Evolutionary conservation across 2,329 filamentous ascomycete genomes (phyloP).

Genomic region (Xylariaceae sp.): DNA sequence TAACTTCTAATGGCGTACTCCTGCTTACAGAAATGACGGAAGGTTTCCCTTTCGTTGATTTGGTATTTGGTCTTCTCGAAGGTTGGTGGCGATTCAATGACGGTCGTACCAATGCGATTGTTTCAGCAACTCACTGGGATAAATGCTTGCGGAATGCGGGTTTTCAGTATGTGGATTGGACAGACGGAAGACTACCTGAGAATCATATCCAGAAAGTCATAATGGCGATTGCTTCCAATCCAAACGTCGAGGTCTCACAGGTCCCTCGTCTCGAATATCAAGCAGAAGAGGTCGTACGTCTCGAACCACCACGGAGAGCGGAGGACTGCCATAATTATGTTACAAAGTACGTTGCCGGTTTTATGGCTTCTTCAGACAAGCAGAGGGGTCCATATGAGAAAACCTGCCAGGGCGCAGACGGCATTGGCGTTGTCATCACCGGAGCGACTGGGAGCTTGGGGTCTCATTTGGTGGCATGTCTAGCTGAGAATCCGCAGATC

Average conservation of each 20-base stretch:
- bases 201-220: slow-evolving; percentile 26
- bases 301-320: no score
- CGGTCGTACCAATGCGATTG: slow-evolving; percentile 25
- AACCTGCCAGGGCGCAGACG: slow-evolving; percentile 18
- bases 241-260: slow-evolving; percentile 5
- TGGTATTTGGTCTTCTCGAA: slow-evolving; percentile 35
- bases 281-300: no score
- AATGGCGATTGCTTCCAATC: slow-evolving; percentile 26
- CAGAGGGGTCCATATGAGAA: no score
- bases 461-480: slow-evolving; percentile 4
- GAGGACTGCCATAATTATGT: no score
- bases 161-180: slow-evolving; percentile 30
- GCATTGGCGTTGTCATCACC: slow-evolving; percentile 36
- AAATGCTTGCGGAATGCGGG: slow-evolving; percentile 23
- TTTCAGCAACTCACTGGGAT: slow-evolving; percentile 22
- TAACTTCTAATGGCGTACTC: slow-evolving; percentile 34
- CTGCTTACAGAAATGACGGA: slow-evolving; percentile 34
- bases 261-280: no score
- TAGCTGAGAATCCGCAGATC: no score
- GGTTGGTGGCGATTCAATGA: slow-evolving; percentile 39
- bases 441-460: slow-evolving; percentile 14
- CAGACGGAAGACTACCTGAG: slow-evolving; percentile 26
- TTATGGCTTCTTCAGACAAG: no score
- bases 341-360: no score
- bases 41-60: slow-evolving; percentile 29